Percentiles rank a stretch among this genome's conserved stretches.
Conservation (phyloP, 2,329 filamentous ascomycete genomes). For the Clonostachys sp. region DNA sequence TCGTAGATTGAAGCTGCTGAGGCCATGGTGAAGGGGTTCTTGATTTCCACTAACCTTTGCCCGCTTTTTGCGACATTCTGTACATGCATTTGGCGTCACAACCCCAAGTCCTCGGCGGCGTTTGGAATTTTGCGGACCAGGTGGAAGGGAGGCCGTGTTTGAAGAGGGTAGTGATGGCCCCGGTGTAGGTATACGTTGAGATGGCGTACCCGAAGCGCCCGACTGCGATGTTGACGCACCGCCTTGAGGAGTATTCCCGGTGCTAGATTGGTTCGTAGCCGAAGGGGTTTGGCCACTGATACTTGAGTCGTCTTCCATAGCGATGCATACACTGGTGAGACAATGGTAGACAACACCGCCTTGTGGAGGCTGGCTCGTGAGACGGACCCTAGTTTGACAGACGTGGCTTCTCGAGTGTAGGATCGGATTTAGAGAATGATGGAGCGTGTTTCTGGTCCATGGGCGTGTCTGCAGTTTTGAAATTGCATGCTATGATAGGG, state of each 20-base stretch:
- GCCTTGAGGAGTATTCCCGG: constrained; percentile 24
- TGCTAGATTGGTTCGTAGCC: constrained; percentile 20
- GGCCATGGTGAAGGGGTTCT: not conserved
- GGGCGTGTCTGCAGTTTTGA: too few relatives aligned
- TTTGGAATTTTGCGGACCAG: constrained; percentile 28
- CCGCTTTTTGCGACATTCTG: constrained; percentile 57
- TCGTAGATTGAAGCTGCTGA: not conserved
- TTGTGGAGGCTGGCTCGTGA: too few relatives aligned
- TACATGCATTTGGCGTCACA: constrained; percentile 57
- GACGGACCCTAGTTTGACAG: too few relatives aligned
- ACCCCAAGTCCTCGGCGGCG: constrained; percentile 49
- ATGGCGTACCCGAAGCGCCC: constrained; percentile 11
- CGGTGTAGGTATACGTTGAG: constrained; percentile 20
- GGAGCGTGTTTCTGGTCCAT: too few relatives aligned
- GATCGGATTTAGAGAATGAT: too few relatives aligned
- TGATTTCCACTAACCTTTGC: constrained; percentile 43
- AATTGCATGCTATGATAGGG: too few relatives aligned
- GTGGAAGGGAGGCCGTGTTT: not conserved
- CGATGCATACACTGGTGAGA: not conserved
- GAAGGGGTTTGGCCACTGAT: constrained; percentile 16
- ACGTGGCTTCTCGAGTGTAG: too few relatives aligned
- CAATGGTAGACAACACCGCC: too few relatives aligned
- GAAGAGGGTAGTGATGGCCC: constrained; percentile 9
- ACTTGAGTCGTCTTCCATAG: constrained; percentile 24
- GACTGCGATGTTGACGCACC: constrained; percentile 7